phyloP scores from a whole-genome alignment of 768 basidiomycete species.

The Pleurotus ostreatus region DNA sequence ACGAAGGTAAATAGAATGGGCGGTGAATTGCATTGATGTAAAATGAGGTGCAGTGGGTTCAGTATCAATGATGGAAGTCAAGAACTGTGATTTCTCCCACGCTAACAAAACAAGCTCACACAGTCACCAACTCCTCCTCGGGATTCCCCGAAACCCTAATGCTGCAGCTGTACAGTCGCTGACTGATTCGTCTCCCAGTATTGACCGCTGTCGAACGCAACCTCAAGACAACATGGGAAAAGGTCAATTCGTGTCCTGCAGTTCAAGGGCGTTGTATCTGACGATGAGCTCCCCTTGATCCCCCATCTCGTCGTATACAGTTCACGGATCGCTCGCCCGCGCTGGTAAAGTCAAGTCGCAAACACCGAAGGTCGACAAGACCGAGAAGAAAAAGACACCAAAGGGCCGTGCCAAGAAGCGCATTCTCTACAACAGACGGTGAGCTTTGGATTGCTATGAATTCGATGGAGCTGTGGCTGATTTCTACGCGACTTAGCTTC shows the following conservation, averaged over 20 bases:
- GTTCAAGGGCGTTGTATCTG: constrained; percentile 8
- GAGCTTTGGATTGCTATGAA: constrained; percentile 19
- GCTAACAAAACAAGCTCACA: not conserved
- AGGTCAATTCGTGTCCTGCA: constrained; percentile 37
- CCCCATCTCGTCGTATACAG: constrained; percentile 32
- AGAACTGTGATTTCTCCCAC: too few relatives aligned
- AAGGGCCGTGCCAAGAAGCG: constrained; percentile 99
- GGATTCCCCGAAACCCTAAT: constrained; percentile 30
- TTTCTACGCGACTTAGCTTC: constrained; percentile 46
- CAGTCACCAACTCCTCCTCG: not conserved
- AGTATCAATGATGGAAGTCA: too few relatives aligned
- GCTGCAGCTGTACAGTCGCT: constrained; percentile 38
- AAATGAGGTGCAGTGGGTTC: too few relatives aligned
- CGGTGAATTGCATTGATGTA: too few relatives aligned
- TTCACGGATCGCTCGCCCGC: constrained; percentile 99
- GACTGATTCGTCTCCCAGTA: constrained; percentile 19
- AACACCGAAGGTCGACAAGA: constrained; percentile 95
- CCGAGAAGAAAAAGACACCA: constrained; percentile 98
- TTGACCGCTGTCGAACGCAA: constrained; percentile 26
- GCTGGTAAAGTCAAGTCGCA: constrained; percentile 99
- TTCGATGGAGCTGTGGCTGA: not conserved
- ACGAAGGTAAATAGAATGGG: too few relatives aligned
- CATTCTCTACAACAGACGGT: constrained; percentile 90
- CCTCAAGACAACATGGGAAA: constrained; percentile 74
- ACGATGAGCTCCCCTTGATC: not conserved